Base-by-base conservation (phyloP, 768 basidiomycete species). In the Mycena pura region DNA sequence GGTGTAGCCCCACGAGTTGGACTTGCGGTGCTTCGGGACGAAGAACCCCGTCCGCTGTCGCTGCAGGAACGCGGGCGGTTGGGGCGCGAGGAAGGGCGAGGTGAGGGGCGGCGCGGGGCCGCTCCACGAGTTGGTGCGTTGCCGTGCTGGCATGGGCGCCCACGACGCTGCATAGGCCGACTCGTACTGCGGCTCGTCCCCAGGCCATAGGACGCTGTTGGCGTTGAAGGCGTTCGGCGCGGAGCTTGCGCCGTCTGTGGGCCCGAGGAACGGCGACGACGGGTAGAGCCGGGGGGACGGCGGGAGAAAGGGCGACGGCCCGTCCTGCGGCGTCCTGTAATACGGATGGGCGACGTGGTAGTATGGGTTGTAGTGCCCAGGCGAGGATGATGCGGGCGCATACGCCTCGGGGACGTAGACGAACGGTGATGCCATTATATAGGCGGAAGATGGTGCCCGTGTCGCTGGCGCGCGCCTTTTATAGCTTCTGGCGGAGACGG, bases 401-500 rank as follows among this genome's bases (percentile, higher is more conserved):
- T 55, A 44, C 0, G 49, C 49, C 39, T 65, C 59, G 6, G 59
- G 59, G 28, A 65, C 54, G 39, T 24, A 65, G 31, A 65, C 31
- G 38, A 65, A 65, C 11, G 64, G 64, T 8, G 54, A 28, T 10
- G 64, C 55, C 64, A 65, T 65, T 32, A 43, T 10, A 14, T 13
- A 43, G 22, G 6, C 38, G 24, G 17, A 25, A 6, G 7, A 28
- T 32, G 44, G 17, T 40, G 29, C 6, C 29, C n/a, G 6, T 25
- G 2, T n/a, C n/a, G 21, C 14, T n/a, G 5, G 11, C 3, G 9
- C 22, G 9, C 19, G 6, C 11, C 7, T 54, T 54, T 48, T 60
- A 51, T 13, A 24, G n/a, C 3, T 2, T 8, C 3, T 10, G 28
- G 13, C 21, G 41, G 6, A 38, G n/a, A 21, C 25, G 59, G 52